Conservation (phyloP, 2,329 filamentous ascomycete species). For the Colletotrichum sidae region DNA sequence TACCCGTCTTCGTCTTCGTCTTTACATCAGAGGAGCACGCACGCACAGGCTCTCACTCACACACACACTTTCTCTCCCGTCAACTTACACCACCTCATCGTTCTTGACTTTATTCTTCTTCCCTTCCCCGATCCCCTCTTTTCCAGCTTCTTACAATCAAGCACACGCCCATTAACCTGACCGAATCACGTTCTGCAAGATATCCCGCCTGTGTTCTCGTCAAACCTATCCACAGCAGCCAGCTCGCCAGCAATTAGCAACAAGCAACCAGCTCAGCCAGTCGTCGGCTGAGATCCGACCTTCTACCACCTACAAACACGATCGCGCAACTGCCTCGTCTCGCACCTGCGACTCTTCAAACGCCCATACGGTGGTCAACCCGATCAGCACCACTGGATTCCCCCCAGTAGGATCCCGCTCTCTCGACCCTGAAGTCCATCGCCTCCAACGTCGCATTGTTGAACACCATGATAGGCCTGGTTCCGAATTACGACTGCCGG, state of each 20-base stretch:
- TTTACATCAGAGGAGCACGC: slow-evolving; percentile 26
- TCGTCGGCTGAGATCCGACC: slow-evolving; percentile 22
- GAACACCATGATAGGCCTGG: slow-evolving; percentile 38
- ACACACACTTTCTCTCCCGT: slow-evolving; percentile 22
- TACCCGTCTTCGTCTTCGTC: slow-evolving; percentile 33
- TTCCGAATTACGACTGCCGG: slow-evolving; percentile 34
- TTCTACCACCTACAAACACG: slow-evolving; percentile 15
- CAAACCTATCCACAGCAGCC: slow-evolving; percentile 32
- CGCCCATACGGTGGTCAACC: no score
- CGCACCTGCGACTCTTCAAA: neutral
- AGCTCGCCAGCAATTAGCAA: slow-evolving; percentile 12
- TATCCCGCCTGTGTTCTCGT: slow-evolving; percentile 26
- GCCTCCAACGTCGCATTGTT: slow-evolving; percentile 35
- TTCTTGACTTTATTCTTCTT: slow-evolving; percentile 2
- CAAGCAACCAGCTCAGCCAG: slow-evolving; percentile 16
- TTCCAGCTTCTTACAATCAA: slow-evolving; percentile 29
- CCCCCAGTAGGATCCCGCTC: slow-evolving; percentile 15
- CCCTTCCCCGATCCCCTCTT: slow-evolving; percentile 30
- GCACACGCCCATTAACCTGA: slow-evolving; percentile 9
- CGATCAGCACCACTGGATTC: neutral
- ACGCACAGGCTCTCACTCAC: no score
- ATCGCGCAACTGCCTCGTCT: slow-evolving; percentile 27
- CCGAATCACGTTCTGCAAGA: slow-evolving; percentile 19
- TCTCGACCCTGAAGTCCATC: slow-evolving; percentile 22
- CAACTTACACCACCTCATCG: slow-evolving; percentile 27